Evolutionary conservation across 2,329 filamentous ascomycete genomes (phyloP).

Genomic region (Fusarium illudens): DNA sequence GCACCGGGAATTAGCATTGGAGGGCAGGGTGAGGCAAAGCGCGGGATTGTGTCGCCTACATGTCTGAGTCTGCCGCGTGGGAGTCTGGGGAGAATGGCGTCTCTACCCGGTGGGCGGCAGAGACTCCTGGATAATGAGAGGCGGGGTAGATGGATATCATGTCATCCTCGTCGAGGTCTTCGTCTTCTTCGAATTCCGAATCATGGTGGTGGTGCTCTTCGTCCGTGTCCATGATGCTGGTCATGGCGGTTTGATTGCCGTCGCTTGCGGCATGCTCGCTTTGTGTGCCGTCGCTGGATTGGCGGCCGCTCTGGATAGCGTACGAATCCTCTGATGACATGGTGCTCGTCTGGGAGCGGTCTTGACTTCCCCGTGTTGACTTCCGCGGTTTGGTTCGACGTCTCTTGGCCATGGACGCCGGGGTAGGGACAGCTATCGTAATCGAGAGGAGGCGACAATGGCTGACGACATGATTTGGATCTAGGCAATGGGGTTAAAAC

Average conservation of each 20-base stretch:
- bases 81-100: constrained; percentile 46
- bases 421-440: constrained; percentile 31
- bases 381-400: constrained; percentile 43
- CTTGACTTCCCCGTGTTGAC: constrained; percentile 36
- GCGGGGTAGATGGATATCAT: constrained; percentile 55
- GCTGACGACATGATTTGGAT: constrained; percentile 35
- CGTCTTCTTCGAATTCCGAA: constrained; percentile 37
- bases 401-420: constrained; percentile 48
- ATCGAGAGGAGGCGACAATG: constrained; percentile 23
- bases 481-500: constrained; percentile 21
- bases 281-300: constrained; percentile 47
- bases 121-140: constrained; percentile 51
- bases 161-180: constrained; percentile 46
- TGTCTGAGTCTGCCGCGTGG: constrained; percentile 39
- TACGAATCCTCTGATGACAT: constrained; percentile 47
- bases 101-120: constrained; percentile 48
- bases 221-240: constrained; percentile 48
- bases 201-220: constrained; percentile 43
- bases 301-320: constrained; percentile 41
- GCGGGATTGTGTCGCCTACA: constrained; percentile 48
- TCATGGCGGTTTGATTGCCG: constrained; percentile 49
- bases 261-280: constrained; percentile 47
- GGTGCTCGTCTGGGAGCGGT: constrained; percentile 39
- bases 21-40: neutral
- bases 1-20: neutral